phyloP scores from a whole-genome alignment of 495 filamentous ascomycete genomes.

The Haplographium delicatum region DNA sequence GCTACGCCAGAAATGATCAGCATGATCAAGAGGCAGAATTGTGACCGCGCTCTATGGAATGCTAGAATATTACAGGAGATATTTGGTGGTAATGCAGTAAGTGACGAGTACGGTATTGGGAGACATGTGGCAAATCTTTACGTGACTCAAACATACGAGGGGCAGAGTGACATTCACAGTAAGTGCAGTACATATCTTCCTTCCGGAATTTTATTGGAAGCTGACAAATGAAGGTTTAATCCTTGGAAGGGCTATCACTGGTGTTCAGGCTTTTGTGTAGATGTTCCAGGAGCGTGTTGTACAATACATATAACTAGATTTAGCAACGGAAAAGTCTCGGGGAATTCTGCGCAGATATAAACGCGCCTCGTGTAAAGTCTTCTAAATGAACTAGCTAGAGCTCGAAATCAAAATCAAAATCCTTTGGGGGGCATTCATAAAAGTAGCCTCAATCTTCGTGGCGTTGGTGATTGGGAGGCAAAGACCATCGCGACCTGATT shows the following conservation, averaged over 20 bases:
- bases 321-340: too few species aligned
- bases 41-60: conserved; percentile 80
- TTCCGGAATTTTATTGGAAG: neutral
- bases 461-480: too few species aligned
- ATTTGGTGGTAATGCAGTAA: conserved; percentile 94
- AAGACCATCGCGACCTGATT: too few species aligned
- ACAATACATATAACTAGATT: too few species aligned
- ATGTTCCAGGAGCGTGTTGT: too few species aligned
- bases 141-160: conserved; percentile 97
- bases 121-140: conserved; percentile 95
- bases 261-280: conserved; percentile 53
- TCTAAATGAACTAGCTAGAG: too few species aligned
- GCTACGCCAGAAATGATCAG: conserved; percentile 94
- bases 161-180: conserved; percentile 88
- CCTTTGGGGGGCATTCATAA: too few species aligned
- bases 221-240: conserved; percentile 46
- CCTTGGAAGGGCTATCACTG: conserved; percentile 57
- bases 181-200: conserved; percentile 5
- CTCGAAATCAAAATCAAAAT: too few species aligned
- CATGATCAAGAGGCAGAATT: conserved; percentile 98
- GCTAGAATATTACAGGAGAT: conserved; percentile 83
- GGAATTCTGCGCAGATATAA: too few species aligned
- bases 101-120: conserved; percentile 92
- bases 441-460: too few species aligned
- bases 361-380: too few species aligned